Percentiles rank a stretch among this genome's conserved stretches.
These are phyloP conservation scores for Calendula officinalis DNA, from an alignment of 129 eudicot species.

Conservation along the genomic window DNA sequence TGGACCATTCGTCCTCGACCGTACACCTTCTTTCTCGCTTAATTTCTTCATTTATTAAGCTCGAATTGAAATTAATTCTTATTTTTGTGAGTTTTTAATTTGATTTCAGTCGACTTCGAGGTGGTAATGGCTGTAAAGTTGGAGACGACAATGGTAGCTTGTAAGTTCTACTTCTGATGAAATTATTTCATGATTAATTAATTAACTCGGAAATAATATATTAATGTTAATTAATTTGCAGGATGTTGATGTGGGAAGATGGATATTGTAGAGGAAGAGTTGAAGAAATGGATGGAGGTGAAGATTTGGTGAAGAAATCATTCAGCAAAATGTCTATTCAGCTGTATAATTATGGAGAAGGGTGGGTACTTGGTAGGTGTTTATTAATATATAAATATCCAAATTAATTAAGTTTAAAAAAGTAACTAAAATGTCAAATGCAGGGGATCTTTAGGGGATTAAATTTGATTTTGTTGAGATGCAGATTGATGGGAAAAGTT, in stretches of 20 bases:
- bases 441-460: neutral
- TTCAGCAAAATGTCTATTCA: constrained; percentile 99
- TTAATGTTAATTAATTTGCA: constrained; percentile 33
- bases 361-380: constrained; percentile 99
- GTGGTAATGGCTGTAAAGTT: constrained; percentile 95
- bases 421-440: neutral
- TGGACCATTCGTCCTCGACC: constrained; percentile 99
- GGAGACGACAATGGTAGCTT: constrained; percentile 98
- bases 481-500: constrained; percentile 98
- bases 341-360: constrained; percentile 97
- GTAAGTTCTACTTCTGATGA: constrained; percentile 43
- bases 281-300: constrained; percentile 72
- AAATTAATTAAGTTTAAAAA: neutral
- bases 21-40: constrained; percentile 33
- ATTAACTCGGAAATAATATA: neutral
- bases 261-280: constrained; percentile 93
- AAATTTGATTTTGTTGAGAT: constrained; percentile 35
- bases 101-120: constrained; percentile 79
- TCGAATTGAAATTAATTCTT: neutral
- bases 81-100: constrained; percentile 4
- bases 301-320: constrained; percentile 86
- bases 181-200: neutral
- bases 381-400: constrained; percentile 5
- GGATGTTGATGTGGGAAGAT: constrained; percentile 99
- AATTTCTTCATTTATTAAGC: neutral